Percentiles rank a stretch among this genome's conserved stretches.
Evolutionary conservation across 2,329 filamentous ascomycete genomes (phyloP).

Genomic region (Xylaria sp.): DNA sequence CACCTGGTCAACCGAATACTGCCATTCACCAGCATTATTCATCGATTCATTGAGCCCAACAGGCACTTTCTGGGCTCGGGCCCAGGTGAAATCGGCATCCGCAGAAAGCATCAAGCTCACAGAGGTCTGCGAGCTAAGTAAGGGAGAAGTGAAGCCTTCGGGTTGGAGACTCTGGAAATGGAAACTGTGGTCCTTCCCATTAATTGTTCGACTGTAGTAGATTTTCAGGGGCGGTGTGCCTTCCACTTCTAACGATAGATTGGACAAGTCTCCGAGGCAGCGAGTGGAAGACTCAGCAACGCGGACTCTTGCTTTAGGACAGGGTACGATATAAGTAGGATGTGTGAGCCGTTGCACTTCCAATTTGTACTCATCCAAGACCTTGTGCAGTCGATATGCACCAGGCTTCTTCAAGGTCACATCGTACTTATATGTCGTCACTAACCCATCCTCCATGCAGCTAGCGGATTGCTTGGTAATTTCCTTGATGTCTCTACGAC

Average conservation of each 20-base stretch:
- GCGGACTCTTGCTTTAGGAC: slow-evolving; percentile 78
- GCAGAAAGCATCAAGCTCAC: slow-evolving; percentile 62
- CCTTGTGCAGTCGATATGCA: slow-evolving; percentile 81
- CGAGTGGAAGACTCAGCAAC: slow-evolving; percentile 67
- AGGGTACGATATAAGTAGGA: slow-evolving; percentile 84
- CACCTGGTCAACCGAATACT: slow-evolving; percentile 90
- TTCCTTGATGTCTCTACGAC: slow-evolving; percentile 73
- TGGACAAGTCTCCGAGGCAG: slow-evolving; percentile 86
- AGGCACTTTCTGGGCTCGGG: slow-evolving; percentile 72
- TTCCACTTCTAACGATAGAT: slow-evolving; percentile 80
- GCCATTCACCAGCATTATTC: slow-evolving; percentile 78
- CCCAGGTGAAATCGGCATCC: slow-evolving; percentile 79
- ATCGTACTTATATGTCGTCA: slow-evolving; percentile 69
- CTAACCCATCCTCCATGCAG: slow-evolving; percentile 66
- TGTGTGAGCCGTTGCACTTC: slow-evolving; percentile 80
- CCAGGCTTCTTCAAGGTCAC: slow-evolving; percentile 84
- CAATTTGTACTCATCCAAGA: slow-evolving; percentile 91
- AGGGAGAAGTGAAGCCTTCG: slow-evolving; percentile 79
- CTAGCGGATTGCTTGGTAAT: slow-evolving; percentile 72
- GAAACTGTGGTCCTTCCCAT: slow-evolving; percentile 80
- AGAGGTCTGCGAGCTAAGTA: slow-evolving; percentile 65
- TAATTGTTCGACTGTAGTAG: slow-evolving; percentile 87
- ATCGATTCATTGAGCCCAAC: slow-evolving; percentile 93
- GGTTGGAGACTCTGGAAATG: slow-evolving; percentile 94
- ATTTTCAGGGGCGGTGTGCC: slow-evolving; percentile 92